Evolutionary conservation across 225 moss, liverwort and hornwort species (phyloP).

Genomic region (Anthoceros angustus): DNA sequence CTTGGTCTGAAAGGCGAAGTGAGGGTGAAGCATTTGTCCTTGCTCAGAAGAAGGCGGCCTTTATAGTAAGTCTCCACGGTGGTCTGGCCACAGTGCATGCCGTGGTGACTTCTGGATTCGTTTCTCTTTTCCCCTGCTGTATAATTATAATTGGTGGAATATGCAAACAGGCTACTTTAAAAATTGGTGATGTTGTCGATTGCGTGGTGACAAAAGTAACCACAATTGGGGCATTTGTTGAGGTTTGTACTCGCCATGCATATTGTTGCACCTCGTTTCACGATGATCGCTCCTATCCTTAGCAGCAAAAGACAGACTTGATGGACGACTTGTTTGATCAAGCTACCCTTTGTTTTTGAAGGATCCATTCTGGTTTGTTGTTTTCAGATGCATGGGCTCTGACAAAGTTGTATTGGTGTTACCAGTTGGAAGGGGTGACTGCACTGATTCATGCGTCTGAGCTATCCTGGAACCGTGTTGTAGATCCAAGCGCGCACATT

Average conservation of each 20-base stretch:
- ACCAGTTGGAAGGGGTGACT: conserved; percentile 53
- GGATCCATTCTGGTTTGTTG: not conserved
- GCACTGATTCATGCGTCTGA: conserved; percentile 71
- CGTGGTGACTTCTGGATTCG: not conserved
- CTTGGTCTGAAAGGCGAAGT: conserved; percentile 47
- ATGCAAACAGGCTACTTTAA: conserved; percentile 32
- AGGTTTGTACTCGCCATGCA: conserved; percentile 21
- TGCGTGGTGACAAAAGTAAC: conserved; percentile 60
- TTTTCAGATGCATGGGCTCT: not conserved
- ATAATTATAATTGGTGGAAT: not conserved
- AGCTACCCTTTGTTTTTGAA: not conserved
- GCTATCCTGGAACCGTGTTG: conserved; percentile 69
- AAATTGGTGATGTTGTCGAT: conserved; percentile 50
- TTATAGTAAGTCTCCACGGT: conserved; percentile 34
- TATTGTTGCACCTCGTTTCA: not conserved
- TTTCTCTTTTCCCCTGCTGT: not conserved
- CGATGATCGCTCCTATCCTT: not conserved
- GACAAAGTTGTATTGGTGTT: not conserved
- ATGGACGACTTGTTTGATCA: not conserved
- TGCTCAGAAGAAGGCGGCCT: conserved; percentile 34
- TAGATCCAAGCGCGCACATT: conserved; percentile 38
- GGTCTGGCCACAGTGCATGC: not conserved
- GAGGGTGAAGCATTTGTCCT: conserved; percentile 56
- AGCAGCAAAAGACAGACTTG: not conserved
- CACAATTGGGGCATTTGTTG: conserved; percentile 63